Conservation (phyloP, 768 basidiomycete genomes). For the Boletus pseudo-olivaceus region DNA sequence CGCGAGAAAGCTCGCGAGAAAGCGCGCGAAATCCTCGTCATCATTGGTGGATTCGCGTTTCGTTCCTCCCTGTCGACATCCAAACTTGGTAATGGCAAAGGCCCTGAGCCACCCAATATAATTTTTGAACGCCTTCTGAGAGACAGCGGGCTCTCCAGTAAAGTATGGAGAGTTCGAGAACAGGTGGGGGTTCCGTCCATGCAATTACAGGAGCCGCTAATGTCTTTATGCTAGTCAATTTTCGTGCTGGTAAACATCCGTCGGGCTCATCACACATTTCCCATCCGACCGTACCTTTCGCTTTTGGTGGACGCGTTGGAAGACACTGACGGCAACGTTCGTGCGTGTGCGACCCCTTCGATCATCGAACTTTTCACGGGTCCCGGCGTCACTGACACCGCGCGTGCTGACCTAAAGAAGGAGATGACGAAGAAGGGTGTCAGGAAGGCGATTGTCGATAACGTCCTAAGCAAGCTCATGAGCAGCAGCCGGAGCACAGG, state of each 20-base stretch:
- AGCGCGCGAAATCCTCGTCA: conserved; percentile 73
- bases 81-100: conserved; percentile 52
- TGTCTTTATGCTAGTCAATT: conserved; percentile 43
- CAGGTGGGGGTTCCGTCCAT: conserved; percentile 52
- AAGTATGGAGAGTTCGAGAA: conserved; percentile 83
- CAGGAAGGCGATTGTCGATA: conserved; percentile 82
- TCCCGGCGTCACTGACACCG: conserved; percentile 75
- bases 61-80: conserved; percentile 47
- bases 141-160: conserved; percentile 73
- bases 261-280: conserved; percentile 66
- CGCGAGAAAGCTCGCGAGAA: conserved; percentile 69
- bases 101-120: conserved; percentile 62
- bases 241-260: conserved; percentile 71
- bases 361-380: conserved; percentile 85
- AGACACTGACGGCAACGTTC: conserved; percentile 87
- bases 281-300: conserved; percentile 76
- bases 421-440: conserved; percentile 83
- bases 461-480: conserved; percentile 67
- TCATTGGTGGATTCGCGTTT: conserved; percentile 71
- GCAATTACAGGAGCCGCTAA: background rate
- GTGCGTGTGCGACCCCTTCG: conserved; percentile 78
- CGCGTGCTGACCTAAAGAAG: conserved; percentile 91
- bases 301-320: conserved; percentile 81
- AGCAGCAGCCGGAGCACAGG: conserved; percentile 36
- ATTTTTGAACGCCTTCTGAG: conserved; percentile 69